Conservation (phyloP, 208 protist species). For the Trypanosoma lewisi region DNA sequence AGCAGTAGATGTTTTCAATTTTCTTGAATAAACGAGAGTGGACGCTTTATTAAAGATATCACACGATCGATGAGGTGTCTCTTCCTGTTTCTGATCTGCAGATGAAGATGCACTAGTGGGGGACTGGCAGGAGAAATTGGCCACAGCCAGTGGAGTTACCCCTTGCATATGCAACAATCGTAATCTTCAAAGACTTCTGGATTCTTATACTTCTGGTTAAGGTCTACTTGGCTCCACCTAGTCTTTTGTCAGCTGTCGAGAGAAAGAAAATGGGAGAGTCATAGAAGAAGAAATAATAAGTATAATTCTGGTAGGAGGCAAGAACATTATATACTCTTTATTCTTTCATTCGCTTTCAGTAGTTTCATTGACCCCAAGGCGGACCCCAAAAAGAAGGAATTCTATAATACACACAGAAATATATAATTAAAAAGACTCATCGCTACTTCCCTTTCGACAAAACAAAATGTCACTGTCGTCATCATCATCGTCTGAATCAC, state of each 20-base stretch:
- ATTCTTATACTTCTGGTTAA: no score
- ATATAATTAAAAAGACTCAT: conserved; percentile 22
- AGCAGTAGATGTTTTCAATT: not conserved
- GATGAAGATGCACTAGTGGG: not conserved
- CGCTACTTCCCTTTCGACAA: conserved; percentile 16
- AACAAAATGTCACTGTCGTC: conserved; percentile 32
- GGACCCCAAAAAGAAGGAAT: no score
- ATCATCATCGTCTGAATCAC: conserved; percentile 21
- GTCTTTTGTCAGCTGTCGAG: no score
- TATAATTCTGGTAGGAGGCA: not conserved
- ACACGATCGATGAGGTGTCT: not conserved
- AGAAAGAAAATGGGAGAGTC: not conserved
- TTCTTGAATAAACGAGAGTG: not conserved
- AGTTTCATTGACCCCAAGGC: not conserved
- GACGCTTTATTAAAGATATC: not conserved
- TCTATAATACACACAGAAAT: no score
- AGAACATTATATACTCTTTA: not conserved
- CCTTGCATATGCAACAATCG: not conserved
- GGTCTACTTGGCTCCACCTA: no score
- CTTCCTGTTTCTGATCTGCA: not conserved
- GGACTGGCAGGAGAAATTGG: not conserved
- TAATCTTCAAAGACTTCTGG: no score
- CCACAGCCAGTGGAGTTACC: not conserved
- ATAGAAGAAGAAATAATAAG: not conserved
- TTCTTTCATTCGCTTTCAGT: not conserved